A percentile compares a stretch with the other conserved stretches of the same genome.
Evolutionary conservation across 106 monocot genomes (phyloP).

Genomic region (Gastrodia elata): DNA sequence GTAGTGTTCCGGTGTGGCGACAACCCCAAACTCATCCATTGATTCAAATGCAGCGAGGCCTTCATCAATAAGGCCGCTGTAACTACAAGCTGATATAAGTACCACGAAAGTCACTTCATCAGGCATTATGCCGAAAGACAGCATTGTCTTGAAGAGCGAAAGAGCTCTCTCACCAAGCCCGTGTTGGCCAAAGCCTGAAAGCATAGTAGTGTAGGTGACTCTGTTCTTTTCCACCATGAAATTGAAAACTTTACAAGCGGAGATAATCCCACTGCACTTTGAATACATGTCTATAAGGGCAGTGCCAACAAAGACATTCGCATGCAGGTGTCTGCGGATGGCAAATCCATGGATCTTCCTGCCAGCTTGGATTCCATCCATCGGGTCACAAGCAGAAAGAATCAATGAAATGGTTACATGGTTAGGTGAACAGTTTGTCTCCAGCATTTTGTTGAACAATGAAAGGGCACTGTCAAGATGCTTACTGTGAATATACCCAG

Average conservation of each 20-base stretch:
- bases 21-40: conserved; percentile 54
- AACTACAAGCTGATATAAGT: conserved; percentile 71
- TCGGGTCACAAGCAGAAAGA: conserved; percentile 58
- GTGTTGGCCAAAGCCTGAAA: conserved; percentile 73
- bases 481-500: conserved; percentile 55
- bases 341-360: conserved; percentile 77
- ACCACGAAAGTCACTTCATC: conserved; percentile 75
- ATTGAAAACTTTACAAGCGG: conserved; percentile 57
- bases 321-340: conserved; percentile 35
- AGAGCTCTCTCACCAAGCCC: conserved; percentile 66
- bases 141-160: conserved; percentile 56
- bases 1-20: conserved; percentile 51
- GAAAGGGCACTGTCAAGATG: conserved; percentile 36
- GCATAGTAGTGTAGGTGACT: conserved; percentile 80
- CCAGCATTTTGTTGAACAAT: conserved; percentile 50
- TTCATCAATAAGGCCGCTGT: conserved; percentile 71
- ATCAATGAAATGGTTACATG: conserved; percentile 62
- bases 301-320: conserved; percentile 73
- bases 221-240: conserved; percentile 48
- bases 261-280: conserved; percentile 54
- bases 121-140: conserved; percentile 34
- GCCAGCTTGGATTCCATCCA: conserved; percentile 42
- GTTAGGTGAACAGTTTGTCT: conserved; percentile 33
- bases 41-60: conserved; percentile 61
- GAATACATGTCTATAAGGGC: conserved; percentile 88